These are phyloP conservation scores for Cryphonectria parasitica DNA, from an alignment of 2,329 filamentous ascomycete genomes.

Conservation along the genomic window DNA sequence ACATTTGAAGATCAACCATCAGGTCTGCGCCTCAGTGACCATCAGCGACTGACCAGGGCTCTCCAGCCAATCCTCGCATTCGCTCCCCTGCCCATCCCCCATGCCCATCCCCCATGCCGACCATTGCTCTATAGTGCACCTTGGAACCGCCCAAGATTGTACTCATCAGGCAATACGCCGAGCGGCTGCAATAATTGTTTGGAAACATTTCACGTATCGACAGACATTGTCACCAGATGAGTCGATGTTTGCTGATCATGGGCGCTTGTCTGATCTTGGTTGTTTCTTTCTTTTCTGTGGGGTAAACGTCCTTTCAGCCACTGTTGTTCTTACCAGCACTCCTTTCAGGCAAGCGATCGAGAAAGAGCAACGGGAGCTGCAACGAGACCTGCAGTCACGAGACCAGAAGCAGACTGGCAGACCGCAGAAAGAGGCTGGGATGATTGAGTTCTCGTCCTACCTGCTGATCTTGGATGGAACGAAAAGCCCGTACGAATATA, in stretches of 20 bases:
- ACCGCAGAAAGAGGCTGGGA: background rate
- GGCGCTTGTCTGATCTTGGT: background rate
- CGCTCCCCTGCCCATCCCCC: slow-evolving; percentile 1
- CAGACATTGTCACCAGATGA: background rate
- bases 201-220: slow-evolving; percentile 1
- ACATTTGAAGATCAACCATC: background rate
- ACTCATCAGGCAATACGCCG: slow-evolving; percentile 4
- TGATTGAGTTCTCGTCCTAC: background rate
- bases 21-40: background rate
- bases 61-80: background rate
- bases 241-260: slow-evolving; percentile 7
- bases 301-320: background rate
- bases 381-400: background rate
- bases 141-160: slow-evolving; percentile 19
- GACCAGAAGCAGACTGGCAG: slow-evolving; percentile 11
- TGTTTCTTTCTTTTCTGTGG: background rate
- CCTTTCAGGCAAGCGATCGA: background rate
- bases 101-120: background rate
- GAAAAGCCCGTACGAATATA: background rate
- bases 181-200: slow-evolving; percentile 13
- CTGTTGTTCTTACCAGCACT: background rate
- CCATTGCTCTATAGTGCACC: slow-evolving; percentile 6
- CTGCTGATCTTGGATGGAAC: background rate
- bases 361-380: background rate
- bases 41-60: background rate